Conservation (phyloP, 768 basidiomycete species). For the Sporobolomyces phaffii region DNA sequence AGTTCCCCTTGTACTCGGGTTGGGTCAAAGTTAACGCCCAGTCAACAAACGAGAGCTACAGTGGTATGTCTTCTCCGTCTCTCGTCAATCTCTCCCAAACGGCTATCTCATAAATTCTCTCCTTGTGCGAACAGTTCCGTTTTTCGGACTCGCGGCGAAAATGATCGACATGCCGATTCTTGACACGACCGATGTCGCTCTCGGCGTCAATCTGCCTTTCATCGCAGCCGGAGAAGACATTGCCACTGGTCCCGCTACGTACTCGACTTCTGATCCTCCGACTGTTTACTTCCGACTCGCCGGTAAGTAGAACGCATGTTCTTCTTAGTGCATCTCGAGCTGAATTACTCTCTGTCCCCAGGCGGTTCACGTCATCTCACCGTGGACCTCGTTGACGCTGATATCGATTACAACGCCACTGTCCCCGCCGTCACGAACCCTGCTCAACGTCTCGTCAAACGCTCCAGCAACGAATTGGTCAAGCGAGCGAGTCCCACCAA, state of each 20-base stretch:
- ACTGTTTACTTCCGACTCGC: constrained; percentile 50
- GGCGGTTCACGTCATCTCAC: constrained; percentile 7
- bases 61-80: constrained; percentile 44
- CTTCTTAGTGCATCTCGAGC: not conserved
- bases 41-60: constrained; percentile 36
- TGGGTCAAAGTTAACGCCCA: constrained; percentile 42
- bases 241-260: constrained; percentile 45
- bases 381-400: constrained; percentile 36
- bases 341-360: not conserved
- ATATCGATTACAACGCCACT: constrained; percentile 32
- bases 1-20: constrained; percentile 48
- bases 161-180: constrained; percentile 54
- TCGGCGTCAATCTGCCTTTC: constrained; percentile 52
- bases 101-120: not conserved
- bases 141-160: constrained; percentile 51
- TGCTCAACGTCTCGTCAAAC: constrained; percentile 11
- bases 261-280: constrained; percentile 54
- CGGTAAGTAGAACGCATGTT: not conserved
- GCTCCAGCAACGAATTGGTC: not conserved
- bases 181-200: constrained; percentile 51
- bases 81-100: not conserved
- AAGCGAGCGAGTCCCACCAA: constrained; percentile 7
- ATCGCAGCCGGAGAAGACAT: constrained; percentile 51
- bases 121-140: constrained; percentile 48
- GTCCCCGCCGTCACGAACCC: constrained; percentile 34